A percentile compares a stretch with the other conserved stretches of the same genome.
These are phyloP conservation scores for Dioscorea zingiberensis DNA, from an alignment of 106 monocot species.

Conservation along the genomic window DNA sequence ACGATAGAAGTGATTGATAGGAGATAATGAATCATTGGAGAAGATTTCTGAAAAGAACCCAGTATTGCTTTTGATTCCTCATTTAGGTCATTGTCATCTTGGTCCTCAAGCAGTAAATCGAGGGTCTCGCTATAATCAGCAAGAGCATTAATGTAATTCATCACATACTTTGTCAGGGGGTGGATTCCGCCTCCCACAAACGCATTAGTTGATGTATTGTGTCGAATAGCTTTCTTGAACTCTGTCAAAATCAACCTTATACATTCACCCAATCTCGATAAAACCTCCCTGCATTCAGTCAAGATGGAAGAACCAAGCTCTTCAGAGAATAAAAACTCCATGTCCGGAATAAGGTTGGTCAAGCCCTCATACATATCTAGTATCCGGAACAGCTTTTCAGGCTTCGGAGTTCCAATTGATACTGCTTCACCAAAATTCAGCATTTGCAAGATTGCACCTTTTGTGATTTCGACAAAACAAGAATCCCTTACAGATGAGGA, in stretches of 20 bases:
- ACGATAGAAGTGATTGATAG: slow-evolving; percentile 26
- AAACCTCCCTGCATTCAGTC: slow-evolving; percentile 47
- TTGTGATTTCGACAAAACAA: slow-evolving; percentile 55
- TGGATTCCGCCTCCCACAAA: slow-evolving; percentile 43
- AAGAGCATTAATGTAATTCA: slow-evolving; percentile 60
- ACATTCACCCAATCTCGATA: slow-evolving; percentile 31
- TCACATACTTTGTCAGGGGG: slow-evolving; percentile 64
- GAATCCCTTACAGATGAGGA: slow-evolving; percentile 20
- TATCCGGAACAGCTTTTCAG: slow-evolving; percentile 59
- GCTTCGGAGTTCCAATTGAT: slow-evolving; percentile 41
- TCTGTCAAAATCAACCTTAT: slow-evolving; percentile 2
- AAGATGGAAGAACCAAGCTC: slow-evolving; percentile 31
- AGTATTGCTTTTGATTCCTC: background rate
- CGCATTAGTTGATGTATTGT: slow-evolving; percentile 25
- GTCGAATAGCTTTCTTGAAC: slow-evolving; percentile 23
- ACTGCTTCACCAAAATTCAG: slow-evolving; percentile 59
- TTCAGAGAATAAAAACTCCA: slow-evolving; percentile 33
- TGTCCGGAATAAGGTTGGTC: slow-evolving; percentile 27
- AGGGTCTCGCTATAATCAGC: slow-evolving; percentile 48
- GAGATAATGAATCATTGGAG: slow-evolving; percentile 4
- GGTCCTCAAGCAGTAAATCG: slow-evolving; percentile 25
- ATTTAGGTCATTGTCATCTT: slow-evolving; percentile 4
- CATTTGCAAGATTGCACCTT: slow-evolving; percentile 45
- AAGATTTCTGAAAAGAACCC: background rate
- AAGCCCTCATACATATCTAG: slow-evolving; percentile 65